Conservation (phyloP, 768 basidiomycete species). For the Rhizopogon vulgaris region DNA sequence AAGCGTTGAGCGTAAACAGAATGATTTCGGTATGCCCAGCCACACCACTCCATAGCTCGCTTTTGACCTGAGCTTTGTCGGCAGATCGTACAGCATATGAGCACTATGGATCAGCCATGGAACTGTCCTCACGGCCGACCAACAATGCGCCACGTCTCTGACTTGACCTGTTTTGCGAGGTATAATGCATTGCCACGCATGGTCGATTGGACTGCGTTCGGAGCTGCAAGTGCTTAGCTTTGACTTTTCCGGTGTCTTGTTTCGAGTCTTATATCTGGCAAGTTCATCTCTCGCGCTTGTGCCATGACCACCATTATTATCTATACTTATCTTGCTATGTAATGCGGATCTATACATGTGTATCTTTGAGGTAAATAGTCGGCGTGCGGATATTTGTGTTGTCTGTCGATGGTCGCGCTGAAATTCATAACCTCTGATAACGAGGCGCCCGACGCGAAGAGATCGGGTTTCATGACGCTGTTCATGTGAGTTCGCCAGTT, state of each 20-base stretch:
- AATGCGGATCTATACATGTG: neutral
- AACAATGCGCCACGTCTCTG: constrained; percentile 72
- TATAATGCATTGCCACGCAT: constrained; percentile 7
- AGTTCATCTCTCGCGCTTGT: neutral
- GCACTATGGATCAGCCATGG: constrained; percentile 81
- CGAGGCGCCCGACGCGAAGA: no score
- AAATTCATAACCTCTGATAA: no score
- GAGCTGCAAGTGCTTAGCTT: neutral
- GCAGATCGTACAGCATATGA: constrained; percentile 77
- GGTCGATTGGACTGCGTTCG: constrained; percentile 33
- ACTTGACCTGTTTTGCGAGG: constrained; percentile 32
- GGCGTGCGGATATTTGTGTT: no score
- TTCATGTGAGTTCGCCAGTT: no score
- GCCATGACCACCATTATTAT: neutral
- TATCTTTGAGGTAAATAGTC: no score
- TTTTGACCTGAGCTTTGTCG: neutral
- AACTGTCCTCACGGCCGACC: constrained; percentile 85
- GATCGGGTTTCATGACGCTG: no score
- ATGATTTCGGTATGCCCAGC: constrained; percentile 57
- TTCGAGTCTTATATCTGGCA: no score
- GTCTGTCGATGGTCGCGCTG: no score
- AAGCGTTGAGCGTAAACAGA: constrained; percentile 64
- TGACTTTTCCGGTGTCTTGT: neutral
- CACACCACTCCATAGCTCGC: neutral
- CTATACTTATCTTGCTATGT: neutral